These are phyloP conservation scores for Botrytis deweyae DNA, from an alignment of 2,329 filamentous ascomycete genomes.

Conservation along the genomic window DNA sequence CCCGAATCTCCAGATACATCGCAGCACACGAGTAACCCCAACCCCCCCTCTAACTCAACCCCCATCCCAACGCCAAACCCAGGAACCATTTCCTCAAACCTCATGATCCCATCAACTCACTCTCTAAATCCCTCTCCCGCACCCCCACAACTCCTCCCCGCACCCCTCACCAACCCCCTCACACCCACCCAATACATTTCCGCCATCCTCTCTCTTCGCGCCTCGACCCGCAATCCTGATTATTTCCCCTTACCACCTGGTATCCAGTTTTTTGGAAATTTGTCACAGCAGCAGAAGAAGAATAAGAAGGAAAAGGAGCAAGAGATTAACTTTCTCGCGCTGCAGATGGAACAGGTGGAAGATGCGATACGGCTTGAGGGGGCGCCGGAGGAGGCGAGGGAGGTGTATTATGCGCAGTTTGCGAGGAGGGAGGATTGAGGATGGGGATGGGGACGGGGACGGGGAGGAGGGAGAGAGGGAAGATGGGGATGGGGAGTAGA, in stretches of 20 bases:
- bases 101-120: not conserved
- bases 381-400: not conserved
- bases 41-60: not conserved
- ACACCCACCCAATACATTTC: not conserved
- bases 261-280: not conserved
- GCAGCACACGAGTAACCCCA: not conserved
- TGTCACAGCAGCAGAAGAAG: no score
- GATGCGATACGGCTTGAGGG: not conserved
- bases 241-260: not conserved
- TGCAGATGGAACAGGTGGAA: not conserved
- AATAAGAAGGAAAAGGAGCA: no score
- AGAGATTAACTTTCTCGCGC: not conserved
- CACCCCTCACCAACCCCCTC: not conserved
- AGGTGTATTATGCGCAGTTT: not conserved
- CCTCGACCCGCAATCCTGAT: not conserved
- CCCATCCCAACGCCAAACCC: not conserved
- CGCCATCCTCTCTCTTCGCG: not conserved
- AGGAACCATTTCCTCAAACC: not conserved
- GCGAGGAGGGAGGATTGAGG: not conserved
- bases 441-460: no score
- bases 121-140: not conserved
- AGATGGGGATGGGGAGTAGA: no score
- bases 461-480: no score
- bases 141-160: not conserved
- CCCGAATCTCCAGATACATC: not conserved